Conservation (phyloP, 2,329 filamentous ascomycete species). For the Dothistroma septosporum region DNA sequence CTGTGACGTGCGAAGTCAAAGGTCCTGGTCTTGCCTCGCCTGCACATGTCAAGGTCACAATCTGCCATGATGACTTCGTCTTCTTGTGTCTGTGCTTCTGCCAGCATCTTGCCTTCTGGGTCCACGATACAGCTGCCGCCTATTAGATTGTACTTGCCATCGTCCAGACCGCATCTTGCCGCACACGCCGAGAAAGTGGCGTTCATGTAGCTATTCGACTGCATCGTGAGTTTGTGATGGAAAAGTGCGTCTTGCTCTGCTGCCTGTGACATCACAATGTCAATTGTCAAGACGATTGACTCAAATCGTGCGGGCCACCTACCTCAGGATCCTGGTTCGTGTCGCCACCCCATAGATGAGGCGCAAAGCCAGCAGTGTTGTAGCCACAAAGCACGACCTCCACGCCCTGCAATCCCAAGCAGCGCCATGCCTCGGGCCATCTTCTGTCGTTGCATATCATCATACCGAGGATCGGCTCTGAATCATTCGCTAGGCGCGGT, state of each 20-base stretch:
- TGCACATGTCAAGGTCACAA: constrained; percentile 46
- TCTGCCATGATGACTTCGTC: constrained; percentile 51
- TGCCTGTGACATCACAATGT: constrained; percentile 30
- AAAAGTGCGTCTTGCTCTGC: constrained; percentile 48
- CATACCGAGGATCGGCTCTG: constrained; percentile 50
- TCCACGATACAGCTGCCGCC: constrained; percentile 46
- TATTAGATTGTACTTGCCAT: constrained; percentile 46
- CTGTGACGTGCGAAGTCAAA: constrained; percentile 45
- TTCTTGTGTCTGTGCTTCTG: constrained; percentile 43
- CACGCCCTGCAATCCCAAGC: constrained; percentile 48
- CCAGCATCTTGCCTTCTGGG: constrained; percentile 46
- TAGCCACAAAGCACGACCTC: constrained; percentile 50
- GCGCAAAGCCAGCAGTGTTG: constrained; percentile 50
- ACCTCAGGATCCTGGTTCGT: constrained; percentile 35
- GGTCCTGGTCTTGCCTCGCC: constrained; percentile 41
- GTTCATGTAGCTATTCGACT: constrained; percentile 51
- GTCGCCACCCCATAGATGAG: constrained; percentile 41
- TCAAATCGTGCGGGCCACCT: background rate
- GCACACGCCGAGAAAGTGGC: constrained; percentile 48
- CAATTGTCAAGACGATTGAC: background rate
- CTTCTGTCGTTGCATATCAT: constrained; percentile 54
- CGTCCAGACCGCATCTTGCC: constrained; percentile 49
- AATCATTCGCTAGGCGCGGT: constrained; percentile 38
- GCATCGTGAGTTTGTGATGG: constrained; percentile 50
- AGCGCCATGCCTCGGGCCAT: constrained; percentile 52